A percentile compares a stretch with the other conserved stretches of the same genome.
Conservation (phyloP, 2,329 filamentous ascomycete genomes). For the Xylariaceae sp. region DNA sequence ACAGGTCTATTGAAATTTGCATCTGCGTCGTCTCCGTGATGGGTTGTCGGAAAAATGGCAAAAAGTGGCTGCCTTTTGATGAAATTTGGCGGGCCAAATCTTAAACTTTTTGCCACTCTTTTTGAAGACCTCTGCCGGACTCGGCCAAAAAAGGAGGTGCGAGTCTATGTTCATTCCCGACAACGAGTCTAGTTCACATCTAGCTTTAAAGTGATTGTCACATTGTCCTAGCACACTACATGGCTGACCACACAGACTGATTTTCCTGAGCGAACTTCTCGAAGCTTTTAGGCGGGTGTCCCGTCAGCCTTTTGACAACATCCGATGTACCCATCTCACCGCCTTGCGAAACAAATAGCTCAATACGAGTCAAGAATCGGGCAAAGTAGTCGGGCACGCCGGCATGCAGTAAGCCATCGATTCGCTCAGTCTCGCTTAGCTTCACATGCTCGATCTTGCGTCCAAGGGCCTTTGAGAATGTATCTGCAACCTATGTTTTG, state of each 20-base stretch:
- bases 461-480: slow-evolving; percentile 19
- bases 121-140: no score
- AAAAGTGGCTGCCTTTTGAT: no score
- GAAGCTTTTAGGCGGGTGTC: slow-evolving; percentile 19
- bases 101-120: no score
- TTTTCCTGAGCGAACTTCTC: slow-evolving; percentile 17
- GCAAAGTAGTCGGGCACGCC: slow-evolving; percentile 19
- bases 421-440: slow-evolving; percentile 15
- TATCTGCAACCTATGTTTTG: slow-evolving; percentile 20
- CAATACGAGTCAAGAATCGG: slow-evolving; percentile 17
- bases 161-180: no score
- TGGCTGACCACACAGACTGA: slow-evolving; percentile 11
- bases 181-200: background rate
- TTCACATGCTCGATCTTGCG: slow-evolving; percentile 24
- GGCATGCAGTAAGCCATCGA: slow-evolving; percentile 13
- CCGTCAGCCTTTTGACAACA: slow-evolving; percentile 19
- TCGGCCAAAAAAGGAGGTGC: no score
- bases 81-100: no score
- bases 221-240: background rate
- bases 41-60: no score
- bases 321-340: slow-evolving; percentile 16
- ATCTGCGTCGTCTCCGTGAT: no score
- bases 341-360: slow-evolving; percentile 15
- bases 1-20: no score
- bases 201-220: background rate